Conservation (phyloP, 2,329 filamentous ascomycete genomes). For the Podosphaera xanthii region DNA sequence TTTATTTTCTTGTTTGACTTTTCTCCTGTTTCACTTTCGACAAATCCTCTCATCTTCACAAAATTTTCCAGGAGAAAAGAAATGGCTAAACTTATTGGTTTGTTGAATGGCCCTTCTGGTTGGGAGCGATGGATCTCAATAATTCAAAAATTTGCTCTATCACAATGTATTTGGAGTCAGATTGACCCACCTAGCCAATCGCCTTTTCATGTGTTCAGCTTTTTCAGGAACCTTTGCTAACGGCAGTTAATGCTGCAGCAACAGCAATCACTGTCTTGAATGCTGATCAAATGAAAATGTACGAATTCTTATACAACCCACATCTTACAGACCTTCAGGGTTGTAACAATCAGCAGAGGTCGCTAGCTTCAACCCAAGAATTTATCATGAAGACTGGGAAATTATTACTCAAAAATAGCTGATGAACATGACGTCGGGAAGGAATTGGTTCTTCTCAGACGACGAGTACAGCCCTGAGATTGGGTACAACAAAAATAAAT, state of each 20-base stretch:
- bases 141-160: background rate
- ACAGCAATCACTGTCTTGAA: background rate
- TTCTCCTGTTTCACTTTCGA: background rate
- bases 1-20: background rate
- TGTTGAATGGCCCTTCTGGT: background rate
- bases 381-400: background rate
- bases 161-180: background rate
- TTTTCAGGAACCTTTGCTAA: background rate
- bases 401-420: background rate
- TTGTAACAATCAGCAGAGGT: background rate
- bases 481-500: background rate
- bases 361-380: background rate
- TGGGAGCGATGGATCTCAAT: background rate
- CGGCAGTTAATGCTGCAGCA: background rate
- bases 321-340: background rate
- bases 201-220: background rate
- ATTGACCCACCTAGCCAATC: background rate
- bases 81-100: background rate
- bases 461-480: background rate
- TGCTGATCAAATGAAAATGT: background rate
- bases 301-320: background rate
- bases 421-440: background rate
- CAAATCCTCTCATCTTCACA: background rate
- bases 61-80: background rate
- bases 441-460: background rate